Evolutionary conservation across 148 eudicot genomes (phyloP), one percentile per base, ranked within the genome.

Genomic region (Cornus florida): DNA sequence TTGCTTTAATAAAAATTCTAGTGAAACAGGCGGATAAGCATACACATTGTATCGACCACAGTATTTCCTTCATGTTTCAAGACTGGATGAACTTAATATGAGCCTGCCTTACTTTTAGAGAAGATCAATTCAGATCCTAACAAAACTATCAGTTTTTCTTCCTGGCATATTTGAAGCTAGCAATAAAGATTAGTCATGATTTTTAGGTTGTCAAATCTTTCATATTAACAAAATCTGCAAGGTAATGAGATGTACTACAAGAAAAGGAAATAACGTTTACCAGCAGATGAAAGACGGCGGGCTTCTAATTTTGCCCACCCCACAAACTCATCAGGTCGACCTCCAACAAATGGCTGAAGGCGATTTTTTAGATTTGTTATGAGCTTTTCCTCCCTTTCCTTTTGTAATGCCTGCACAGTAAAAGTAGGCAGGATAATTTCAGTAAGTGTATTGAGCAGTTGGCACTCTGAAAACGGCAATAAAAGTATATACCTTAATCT

Each of bases 321-420:
- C 72, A 95, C 88, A 83, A 91, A 95, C 77, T 90, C 94, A 82
- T 88, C 85, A 28, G 73, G 75, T n/a, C 79, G 86, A 53, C 97
- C 97, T 71, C 91, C 91, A 79, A 93, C 94, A 83, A 82, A 95
- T 57, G 91, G 90, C 70, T 92, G 89, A 68, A 95, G 98, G 31
- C 87, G 90, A 80, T 83, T 85, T 78, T 88, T 95, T 71, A 95
- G 80, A 72, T 77, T 84, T 66, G 43, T 70, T 77, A 84, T 85
- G 76, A 95, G 98, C 83, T 89, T 95, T 23, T 87, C 94, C 82
- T 88, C 87, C 83, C 98, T 95, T 81, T 90, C 97, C 83, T 84
- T 86, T 79, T 91, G 97, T 79, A 84, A 41, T 73, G 84, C 86
- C 98, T 95, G 86, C 79, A 78, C 57, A 78, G 28, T 38, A 75